phyloP scores from a whole-genome alignment of 805 yeast species.

The Kodamaea laetipori region DNA sequence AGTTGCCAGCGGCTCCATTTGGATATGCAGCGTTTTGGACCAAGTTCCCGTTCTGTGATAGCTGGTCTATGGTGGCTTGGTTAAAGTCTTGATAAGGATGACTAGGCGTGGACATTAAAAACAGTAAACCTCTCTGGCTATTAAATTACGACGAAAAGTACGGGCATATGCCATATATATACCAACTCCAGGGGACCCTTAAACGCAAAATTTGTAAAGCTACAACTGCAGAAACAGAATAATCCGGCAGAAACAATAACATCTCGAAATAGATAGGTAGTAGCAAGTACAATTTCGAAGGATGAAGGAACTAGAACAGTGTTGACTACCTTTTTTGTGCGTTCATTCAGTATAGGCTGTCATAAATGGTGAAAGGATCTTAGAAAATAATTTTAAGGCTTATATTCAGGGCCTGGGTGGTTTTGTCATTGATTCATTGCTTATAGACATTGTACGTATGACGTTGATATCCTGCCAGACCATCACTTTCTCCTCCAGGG shows the following conservation, averaged over 20 bases:
- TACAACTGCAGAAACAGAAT: conserved; percentile 4
- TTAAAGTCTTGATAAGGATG: conserved; percentile 3
- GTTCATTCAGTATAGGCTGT: not conserved
- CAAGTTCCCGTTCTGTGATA: conserved; percentile 1
- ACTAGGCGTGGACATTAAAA: conserved; percentile 1
- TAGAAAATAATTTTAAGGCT: not conserved
- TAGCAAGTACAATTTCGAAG: not conserved
- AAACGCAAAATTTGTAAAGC: conserved; percentile 1
- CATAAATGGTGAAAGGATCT: not conserved
- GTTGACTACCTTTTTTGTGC: not conserved
- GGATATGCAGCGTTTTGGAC: not conserved
- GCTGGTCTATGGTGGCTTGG: conserved; percentile 3
- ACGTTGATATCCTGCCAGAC: not conserved
- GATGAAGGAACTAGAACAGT: not conserved
- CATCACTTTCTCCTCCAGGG: not conserved
- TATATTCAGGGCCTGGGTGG: not conserved
- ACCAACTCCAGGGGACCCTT: not conserved
- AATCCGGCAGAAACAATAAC: conserved; percentile 3
- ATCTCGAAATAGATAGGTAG: not conserved
- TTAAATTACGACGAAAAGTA: not conserved
- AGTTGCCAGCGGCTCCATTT: not conserved
- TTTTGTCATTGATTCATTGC: conserved; percentile 4
- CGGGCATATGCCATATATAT: conserved; percentile 1
- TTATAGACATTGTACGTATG: not conserved
- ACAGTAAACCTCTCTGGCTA: not conserved